Evolutionary conservation across 306 rosid species (phyloP), one percentile per base, ranked within the genome.

Genomic region (Cicer bijugum): DNA sequence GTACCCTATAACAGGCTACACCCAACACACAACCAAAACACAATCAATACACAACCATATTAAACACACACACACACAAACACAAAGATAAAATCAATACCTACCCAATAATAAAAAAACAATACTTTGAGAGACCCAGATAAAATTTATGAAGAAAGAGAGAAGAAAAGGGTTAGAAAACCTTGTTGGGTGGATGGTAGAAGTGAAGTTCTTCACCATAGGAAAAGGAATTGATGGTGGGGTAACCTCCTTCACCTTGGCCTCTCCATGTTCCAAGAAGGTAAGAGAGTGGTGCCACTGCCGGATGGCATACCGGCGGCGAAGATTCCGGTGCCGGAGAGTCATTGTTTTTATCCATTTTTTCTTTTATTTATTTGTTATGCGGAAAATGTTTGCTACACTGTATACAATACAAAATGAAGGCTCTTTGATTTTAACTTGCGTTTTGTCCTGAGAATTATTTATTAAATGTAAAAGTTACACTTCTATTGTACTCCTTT

Each of bases 251-350:
- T 74, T 90, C 85, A 15, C 98, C 98, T 79, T 84, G 82, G 38
- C 97, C 96, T 83, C 83, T 86, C 97, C 96, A 92, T 67, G 85
- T 86, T 0, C 97, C 97, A 4, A 92, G 72, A 69, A 92, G 86
- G 62, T 61, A 89, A 11, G 90, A 92, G 20, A 92, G 67, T 14
- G 92, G 87, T 39, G 74, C 90, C 61, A 92, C 79, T 19, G 85
- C 86, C 17, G 93, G 97, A 46, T 92, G 97, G 15, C 81, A 4
- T 12, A 82, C 80, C 64, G 81, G 50, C 60, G 45, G 39, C 11
- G 81, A 52, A 23, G 63, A 2, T n/a, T 15, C 10, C 75, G 59
- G 48, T 33, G 75, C 51, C 52, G 78, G 65, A n/a, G 81, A 59
- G 14, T 78, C 86, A 80, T 46, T 65, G 60, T 75, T 40, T 37